These are phyloP conservation scores for Ceratocystis eucalypticola DNA, from an alignment of 2,329 filamentous ascomycete genomes.

Conservation along the genomic window DNA sequence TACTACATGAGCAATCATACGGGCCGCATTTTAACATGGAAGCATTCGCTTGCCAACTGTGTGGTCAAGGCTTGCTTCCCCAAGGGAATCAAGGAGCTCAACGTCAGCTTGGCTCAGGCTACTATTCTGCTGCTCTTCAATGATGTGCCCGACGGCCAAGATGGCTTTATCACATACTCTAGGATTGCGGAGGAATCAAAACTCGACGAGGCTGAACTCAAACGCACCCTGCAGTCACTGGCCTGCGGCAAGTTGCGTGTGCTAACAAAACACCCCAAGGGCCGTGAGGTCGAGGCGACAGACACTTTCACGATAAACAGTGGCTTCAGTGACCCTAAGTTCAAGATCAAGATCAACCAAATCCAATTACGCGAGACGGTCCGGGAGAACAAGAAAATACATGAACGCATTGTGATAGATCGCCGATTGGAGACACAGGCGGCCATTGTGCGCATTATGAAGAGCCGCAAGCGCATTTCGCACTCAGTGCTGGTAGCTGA, in stretches of 20 bases:
- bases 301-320: conserved; percentile 80
- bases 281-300: conserved; percentile 59
- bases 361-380: conserved; percentile 63
- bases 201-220: conserved; percentile 63
- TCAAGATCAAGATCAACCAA: conserved; percentile 95
- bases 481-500: conserved; percentile 82
- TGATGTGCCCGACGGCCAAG: conserved; percentile 38
- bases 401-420: conserved; percentile 78
- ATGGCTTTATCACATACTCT: conserved; percentile 50
- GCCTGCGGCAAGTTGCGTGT: conserved; percentile 83
- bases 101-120: conserved; percentile 85
- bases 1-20: conserved; percentile 87
- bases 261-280: conserved; percentile 71
- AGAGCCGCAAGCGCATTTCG: conserved; percentile 74
- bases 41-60: conserved; percentile 84
- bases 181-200: conserved; percentile 64
- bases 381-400: conserved; percentile 86
- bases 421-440: conserved; percentile 94
- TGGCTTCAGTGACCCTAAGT: conserved; percentile 64
- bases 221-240: conserved; percentile 84
- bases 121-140: conserved; percentile 88
- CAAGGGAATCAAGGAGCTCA: conserved; percentile 70
- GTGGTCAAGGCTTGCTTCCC: conserved; percentile 69
- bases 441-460: conserved; percentile 94
- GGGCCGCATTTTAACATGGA: conserved; percentile 78